These are phyloP conservation scores for Pseudocercospora crystallina DNA, from an alignment of 2,329 filamentous ascomycete genomes.

Conservation along the genomic window DNA sequence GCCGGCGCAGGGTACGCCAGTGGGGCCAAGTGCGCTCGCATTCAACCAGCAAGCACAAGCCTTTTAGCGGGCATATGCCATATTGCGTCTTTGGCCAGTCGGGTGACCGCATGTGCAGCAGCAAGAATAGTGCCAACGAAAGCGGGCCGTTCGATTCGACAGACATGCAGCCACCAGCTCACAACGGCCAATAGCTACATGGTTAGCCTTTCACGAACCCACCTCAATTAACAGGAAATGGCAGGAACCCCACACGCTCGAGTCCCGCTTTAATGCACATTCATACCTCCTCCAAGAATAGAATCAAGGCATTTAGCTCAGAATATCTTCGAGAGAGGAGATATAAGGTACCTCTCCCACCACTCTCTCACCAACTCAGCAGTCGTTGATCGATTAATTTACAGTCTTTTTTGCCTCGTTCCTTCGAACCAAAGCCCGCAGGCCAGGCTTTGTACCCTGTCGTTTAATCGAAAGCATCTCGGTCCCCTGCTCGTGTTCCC, in stretches of 20 bases:
- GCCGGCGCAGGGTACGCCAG: conserved; percentile 15
- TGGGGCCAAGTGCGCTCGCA: conserved; percentile 11
- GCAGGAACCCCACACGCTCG: conserved; percentile 23
- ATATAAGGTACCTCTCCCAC: conserved; percentile 48
- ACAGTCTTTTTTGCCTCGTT: conserved; percentile 39
- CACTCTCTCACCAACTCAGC: conserved; percentile 38
- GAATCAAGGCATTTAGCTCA: conserved; percentile 39
- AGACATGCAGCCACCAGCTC: conserved; percentile 29
- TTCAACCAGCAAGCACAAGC: conserved; percentile 14
- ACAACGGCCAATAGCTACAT: conserved; percentile 26
- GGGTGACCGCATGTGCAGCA: conserved; percentile 21
- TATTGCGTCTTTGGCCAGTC: conserved; percentile 25
- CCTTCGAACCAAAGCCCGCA: conserved; percentile 44
- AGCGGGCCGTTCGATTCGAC: conserved; percentile 24
- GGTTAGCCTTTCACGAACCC: conserved; percentile 19
- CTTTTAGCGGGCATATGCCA: conserved; percentile 17
- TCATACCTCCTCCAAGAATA: conserved; percentile 47
- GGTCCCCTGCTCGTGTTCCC: conserved; percentile 33
- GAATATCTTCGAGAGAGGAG: conserved; percentile 43
- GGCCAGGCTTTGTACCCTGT: conserved; percentile 50
- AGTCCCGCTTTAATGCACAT: conserved; percentile 16
- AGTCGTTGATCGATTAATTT: conserved; percentile 49
- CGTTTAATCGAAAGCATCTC: conserved; percentile 38
- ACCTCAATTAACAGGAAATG: conserved; percentile 28
- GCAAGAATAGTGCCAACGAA: conserved; percentile 25